Percentiles rank a stretch among this genome's conserved stretches.
phyloP scores from a whole-genome alignment of 1,284 basidiomycete species.

The Pseudozyma sp. region DNA sequence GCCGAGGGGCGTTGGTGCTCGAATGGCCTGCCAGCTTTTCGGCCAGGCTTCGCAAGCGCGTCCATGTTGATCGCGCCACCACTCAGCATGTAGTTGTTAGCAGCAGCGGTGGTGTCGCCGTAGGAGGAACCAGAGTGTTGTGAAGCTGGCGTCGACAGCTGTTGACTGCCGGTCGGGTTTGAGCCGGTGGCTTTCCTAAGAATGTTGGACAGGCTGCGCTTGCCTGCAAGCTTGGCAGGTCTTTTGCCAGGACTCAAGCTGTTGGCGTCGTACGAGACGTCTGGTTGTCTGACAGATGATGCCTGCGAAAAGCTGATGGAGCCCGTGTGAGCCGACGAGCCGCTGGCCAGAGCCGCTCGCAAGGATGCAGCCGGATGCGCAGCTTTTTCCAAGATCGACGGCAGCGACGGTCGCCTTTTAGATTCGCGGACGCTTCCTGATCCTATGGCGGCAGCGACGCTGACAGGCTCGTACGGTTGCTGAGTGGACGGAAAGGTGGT shows the following conservation, averaged over 20 bases:
- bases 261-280: constrained; percentile 24
- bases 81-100: constrained; percentile 10
- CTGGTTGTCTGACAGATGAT: constrained; percentile 11
- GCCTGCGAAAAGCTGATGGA: constrained; percentile 24
- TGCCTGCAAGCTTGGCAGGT: constrained; percentile 33
- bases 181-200: constrained; percentile 51
- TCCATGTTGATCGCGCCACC: constrained; percentile 32
- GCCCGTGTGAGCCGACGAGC: constrained; percentile 17
- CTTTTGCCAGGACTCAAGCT: constrained; percentile 37
- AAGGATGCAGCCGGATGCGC: constrained; percentile 58
- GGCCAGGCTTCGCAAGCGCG: constrained; percentile 32
- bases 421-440: constrained; percentile 28
- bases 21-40: constrained; percentile 27
- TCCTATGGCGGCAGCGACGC: background rate
- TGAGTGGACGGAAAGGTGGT: constrained; percentile 3
- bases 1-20: constrained; percentile 32
- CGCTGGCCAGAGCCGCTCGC: constrained; percentile 49
- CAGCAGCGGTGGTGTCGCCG: constrained; percentile 17
- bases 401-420: constrained; percentile 55
- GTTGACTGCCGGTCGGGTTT: constrained; percentile 4
- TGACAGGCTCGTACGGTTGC: constrained; percentile 1
- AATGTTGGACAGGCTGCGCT: constrained; percentile 56
- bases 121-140: constrained; percentile 22
- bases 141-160: constrained; percentile 11
- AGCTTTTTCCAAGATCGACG: constrained; percentile 60